Base-by-base conservation (phyloP, 176 grass and related monocot species). In the Elaeis guineensis region DNA sequence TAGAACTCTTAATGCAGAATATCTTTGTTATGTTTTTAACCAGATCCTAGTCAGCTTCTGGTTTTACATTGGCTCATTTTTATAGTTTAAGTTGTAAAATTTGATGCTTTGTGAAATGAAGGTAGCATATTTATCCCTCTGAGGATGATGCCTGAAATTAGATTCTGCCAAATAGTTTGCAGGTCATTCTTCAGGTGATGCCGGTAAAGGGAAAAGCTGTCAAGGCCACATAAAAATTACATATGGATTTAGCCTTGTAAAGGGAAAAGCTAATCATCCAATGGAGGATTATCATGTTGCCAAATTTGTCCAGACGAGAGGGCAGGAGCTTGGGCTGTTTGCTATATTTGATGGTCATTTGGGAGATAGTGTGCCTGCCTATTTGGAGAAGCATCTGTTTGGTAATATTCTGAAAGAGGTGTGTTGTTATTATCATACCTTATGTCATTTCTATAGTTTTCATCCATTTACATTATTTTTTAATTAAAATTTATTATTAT, bases 281-380 rank as follows among this genome's bases (percentile, higher is more conserved):
- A 93, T 93, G 89, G 89, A 93, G 78, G 89, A 93, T 68, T 93
- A 63, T 65, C 83, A 84, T 65, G 77, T 93, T 1, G 83, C 59
- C 0, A 80, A 87, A 32, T 85, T 93, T 54, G 17, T 59, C 1
- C 68, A 71, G 17, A 69, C 16, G 1, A 80, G 80, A 25, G 80
- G 70, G 50, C 69, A 65, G 1, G 77, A 84, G 63, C 68, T 93
- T 67, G 89, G 77, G 22, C 71, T 93, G 66, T 93, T 93, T 51
- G 89, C 77, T 51, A 87, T 93, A 8, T 93, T 70, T 62, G 89
- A 93, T 6, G 83, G 89, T 4, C 89, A 93, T 93, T 65, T 87
- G 60, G 89, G 89, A 19, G 74, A 83, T 25, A 78, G 62, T 0
- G 83, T 92, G 66, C 75, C 89, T 21, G 77, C 62, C 3, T 87